Base-by-base conservation (phyloP, 2,329 filamentous ascomycete species). In the Dactylella cylindrospora region DNA sequence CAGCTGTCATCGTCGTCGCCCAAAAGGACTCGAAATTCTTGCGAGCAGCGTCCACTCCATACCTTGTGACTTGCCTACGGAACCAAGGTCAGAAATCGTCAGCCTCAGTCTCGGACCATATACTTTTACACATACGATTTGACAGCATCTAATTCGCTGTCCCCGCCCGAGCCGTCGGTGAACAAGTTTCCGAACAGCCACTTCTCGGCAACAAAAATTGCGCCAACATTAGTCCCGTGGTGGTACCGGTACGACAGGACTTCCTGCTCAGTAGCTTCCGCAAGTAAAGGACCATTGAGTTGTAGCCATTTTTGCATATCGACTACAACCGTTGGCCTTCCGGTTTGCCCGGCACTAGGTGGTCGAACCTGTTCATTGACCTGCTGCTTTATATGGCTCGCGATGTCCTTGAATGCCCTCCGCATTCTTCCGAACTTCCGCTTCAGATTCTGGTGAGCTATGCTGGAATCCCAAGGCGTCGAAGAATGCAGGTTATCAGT, bases 161-260 rank as follows among this genome's bases (percentile, higher is more conserved):
- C 70, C 4, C 74, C 74, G 32, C 69, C 66, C 6, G 73, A 70
- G 9, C 71, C 71, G 1, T 73, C 69, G 2, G 75, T 74, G 65
- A 79, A 82, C 69, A 80, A 76, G 51, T 73, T 76, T 1, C 72
- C 71, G 33, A 74, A 76, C 2, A 83, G 74, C 80, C 80, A 83
- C 69, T 76, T 75, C 67, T 83, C 81, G 3, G 82, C 75, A n/a
- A 82, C 76, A 69, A 81, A 84, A 38, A 82, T 74, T 7, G 77
- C 77, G 32, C 81, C 80, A 2, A 84, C 73, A 57, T 83, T 84
- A 0, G 76, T 76, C 5, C 80, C 81, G 68, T 82, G 78, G 55
- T 83, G 79, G 65, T 80, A 82, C 33, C 80, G 77, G 67, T 82
- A 83, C 44, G 78, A 74, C 22, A 78, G 69, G 15, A 80, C 49